phyloP scores from a whole-genome alignment of 129 eudicot genomes.

The Flaveria brownii region DNA sequence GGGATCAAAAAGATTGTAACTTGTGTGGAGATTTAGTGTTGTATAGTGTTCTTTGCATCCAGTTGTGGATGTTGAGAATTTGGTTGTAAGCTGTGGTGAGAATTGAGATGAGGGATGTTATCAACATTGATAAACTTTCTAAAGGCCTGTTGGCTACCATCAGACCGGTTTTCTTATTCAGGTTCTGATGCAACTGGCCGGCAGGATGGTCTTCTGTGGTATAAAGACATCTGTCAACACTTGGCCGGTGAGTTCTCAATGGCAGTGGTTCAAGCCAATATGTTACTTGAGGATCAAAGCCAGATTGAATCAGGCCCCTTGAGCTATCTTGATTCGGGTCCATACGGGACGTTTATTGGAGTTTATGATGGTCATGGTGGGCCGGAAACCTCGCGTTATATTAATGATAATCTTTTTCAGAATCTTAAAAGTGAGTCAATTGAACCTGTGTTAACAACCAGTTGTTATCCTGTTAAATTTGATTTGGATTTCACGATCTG shows the following conservation, averaged over 20 bases:
- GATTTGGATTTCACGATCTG: not conserved
- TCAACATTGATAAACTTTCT: conserved; percentile 62
- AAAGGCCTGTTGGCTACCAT: conserved; percentile 68
- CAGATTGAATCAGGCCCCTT: conserved; percentile 75
- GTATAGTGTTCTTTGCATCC: conserved; percentile 48
- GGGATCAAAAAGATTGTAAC: not conserved
- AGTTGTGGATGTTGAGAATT: conserved; percentile 55
- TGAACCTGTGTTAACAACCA: not conserved
- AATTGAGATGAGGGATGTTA: conserved; percentile 76
- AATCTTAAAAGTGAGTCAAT: conserved; percentile 58
- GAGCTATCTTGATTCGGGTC: conserved; percentile 70
- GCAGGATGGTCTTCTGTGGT: conserved; percentile 79
- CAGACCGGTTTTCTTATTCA: conserved; percentile 41
- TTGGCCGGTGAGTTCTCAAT: conserved; percentile 68
- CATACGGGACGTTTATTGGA: conserved; percentile 75
- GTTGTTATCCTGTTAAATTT: not conserved
- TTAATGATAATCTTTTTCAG: conserved; percentile 61
- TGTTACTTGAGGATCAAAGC: conserved; percentile 74
- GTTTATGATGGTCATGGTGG: conserved; percentile 88
- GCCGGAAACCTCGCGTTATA: conserved; percentile 74
- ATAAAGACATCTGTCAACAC: conserved; percentile 67
- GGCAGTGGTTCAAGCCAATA: conserved; percentile 84
- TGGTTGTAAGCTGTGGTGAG: conserved; percentile 49
- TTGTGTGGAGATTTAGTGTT: conserved; percentile 9
- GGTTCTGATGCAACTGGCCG: conserved; percentile 55